phyloP scores from a whole-genome alignment of 139 green algal genomes.

The Deuterostichococcus epilithicus region DNA sequence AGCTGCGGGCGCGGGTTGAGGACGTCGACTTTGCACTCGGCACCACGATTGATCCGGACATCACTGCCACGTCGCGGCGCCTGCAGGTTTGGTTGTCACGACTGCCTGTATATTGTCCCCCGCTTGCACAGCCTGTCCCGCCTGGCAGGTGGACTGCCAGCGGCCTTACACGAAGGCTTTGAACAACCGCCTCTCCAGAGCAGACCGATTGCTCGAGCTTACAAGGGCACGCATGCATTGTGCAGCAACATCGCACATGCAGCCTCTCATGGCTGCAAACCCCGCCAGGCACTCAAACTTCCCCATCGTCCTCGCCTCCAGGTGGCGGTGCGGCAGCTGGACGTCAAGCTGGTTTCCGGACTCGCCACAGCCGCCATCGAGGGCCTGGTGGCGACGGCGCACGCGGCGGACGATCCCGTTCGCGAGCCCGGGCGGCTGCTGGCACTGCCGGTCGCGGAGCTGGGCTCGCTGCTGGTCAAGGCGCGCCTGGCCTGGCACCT shows the following conservation, averaged over 20 bases:
- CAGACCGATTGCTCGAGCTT: too few species aligned
- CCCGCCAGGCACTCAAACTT: too few species aligned
- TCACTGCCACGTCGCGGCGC: slow-evolving; percentile 24
- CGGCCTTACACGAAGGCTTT: too few species aligned
- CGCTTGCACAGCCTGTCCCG: too few species aligned
- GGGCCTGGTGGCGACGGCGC: background rate
- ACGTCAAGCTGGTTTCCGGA: background rate
- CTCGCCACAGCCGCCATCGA: background rate
- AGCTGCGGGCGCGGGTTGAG: background rate
- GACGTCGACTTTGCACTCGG: slow-evolving; percentile 9
- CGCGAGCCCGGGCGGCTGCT: slow-evolving; percentile 27
- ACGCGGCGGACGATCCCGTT: too few species aligned
- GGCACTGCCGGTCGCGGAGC: slow-evolving; percentile 35
- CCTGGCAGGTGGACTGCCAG: too few species aligned
- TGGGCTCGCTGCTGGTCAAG: slow-evolving; percentile 2
- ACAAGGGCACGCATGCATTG: too few species aligned
- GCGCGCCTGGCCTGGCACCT: slow-evolving; percentile 36
- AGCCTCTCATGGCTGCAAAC: too few species aligned
- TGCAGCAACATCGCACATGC: too few species aligned
- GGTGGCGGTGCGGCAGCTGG: background rate
- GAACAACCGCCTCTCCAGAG: too few species aligned
- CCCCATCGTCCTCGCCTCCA: background rate
- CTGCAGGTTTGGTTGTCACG: slow-evolving; percentile 15
- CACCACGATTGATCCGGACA: background rate
- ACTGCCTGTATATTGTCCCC: too few species aligned